Evolutionary conservation across 495 filamentous ascomycete species (phyloP).

Genomic region (Cetradonia linearis): DNA sequence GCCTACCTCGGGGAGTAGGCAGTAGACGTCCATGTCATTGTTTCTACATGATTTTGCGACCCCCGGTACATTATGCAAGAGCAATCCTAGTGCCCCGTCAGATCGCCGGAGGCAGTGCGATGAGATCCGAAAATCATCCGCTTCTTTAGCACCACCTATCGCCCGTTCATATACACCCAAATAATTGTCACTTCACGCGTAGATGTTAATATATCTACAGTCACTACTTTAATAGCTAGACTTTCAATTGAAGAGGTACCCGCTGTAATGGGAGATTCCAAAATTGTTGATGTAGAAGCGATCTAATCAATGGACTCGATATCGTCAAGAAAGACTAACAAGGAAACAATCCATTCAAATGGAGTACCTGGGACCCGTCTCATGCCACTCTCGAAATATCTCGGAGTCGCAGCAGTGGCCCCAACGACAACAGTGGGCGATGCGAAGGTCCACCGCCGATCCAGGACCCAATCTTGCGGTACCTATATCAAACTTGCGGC

Average conservation of each 20-base stretch:
- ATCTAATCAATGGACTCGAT: not conserved
- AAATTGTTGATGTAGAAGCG: not conserved
- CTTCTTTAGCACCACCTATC: not conserved
- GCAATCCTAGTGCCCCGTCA: not conserved
- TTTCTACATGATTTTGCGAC: too few species aligned
- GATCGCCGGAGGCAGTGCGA: conserved; percentile 4
- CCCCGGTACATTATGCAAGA: conserved; percentile 10
- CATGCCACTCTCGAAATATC: not conserved
- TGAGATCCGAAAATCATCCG: not conserved
- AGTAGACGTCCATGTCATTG: too few species aligned
- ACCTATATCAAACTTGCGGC: not conserved
- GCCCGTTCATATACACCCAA: not conserved
- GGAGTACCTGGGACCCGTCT: not conserved
- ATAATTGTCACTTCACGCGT: not conserved
- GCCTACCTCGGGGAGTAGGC: too few species aligned
- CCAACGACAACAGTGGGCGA: not conserved
- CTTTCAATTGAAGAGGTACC: not conserved
- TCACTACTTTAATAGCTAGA: not conserved
- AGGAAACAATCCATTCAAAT: not conserved
- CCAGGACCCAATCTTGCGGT: not conserved
- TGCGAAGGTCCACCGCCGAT: not conserved
- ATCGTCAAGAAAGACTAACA: not conserved
- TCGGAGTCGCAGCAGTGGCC: not conserved
- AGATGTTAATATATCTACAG: not conserved
- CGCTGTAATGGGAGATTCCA: not conserved